Evolutionary conservation across 495 filamentous ascomycete species (phyloP).

Genomic region (Podospora australis): DNA sequence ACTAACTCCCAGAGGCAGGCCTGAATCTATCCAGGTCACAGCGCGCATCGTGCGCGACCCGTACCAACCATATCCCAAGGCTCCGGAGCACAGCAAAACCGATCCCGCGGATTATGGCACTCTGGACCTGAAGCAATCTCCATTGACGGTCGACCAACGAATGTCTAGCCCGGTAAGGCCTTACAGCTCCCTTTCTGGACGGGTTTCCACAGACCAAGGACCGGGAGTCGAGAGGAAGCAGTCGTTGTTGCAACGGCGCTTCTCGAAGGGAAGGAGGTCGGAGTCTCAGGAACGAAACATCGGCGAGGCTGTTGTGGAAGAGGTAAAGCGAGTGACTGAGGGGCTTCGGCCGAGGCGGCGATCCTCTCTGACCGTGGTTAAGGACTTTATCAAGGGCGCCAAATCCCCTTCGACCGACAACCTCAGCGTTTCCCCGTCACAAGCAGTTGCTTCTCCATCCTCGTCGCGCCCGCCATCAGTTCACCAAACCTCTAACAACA

Average conservation of each 20-base stretch:
- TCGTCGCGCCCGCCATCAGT: conserved; percentile 38
- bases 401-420: conserved; percentile 38
- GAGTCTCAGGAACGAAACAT: conserved; percentile 28
- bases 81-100: conserved; percentile 31
- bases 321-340: conserved; percentile 20
- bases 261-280: conserved; percentile 23
- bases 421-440: conserved; percentile 20
- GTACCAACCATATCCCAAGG: conserved; percentile 38
- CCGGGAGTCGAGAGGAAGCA: conserved; percentile 20
- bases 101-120: conserved; percentile 35
- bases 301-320: conserved; percentile 11
- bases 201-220: conserved; percentile 13
- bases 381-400: conserved; percentile 43
- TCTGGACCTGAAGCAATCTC: conserved; percentile 64
- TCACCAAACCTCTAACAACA: conserved; percentile 19
- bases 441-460: conserved; percentile 27
- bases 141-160: conserved; percentile 58
- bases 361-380: conserved; percentile 46
- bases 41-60: conserved; percentile 67
- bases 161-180: conserved; percentile 18
- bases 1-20: conserved; percentile 36
- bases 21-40: conserved; percentile 72
- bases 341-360: conserved; percentile 27
- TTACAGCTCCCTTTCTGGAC: conserved; percentile 8
- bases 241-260: conserved; percentile 31